Percentiles rank a stretch among this genome's conserved stretches.
Evolutionary conservation across 148 eudicot species (phyloP).

Genomic region (Camellia granthamiana): DNA sequence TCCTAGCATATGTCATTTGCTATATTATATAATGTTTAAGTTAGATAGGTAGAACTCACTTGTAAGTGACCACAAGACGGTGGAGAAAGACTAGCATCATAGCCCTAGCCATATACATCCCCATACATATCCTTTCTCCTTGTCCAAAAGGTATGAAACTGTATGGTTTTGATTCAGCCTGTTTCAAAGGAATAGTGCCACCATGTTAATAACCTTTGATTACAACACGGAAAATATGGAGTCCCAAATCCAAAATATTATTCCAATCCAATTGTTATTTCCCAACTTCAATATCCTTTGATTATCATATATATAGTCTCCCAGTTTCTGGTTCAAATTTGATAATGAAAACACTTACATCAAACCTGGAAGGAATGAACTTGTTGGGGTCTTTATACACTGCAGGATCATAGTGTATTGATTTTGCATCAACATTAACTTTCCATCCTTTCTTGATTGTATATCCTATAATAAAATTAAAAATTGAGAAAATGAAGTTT

Average conservation of each 20-base stretch:
- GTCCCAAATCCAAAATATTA: no score
- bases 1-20: no score
- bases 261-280: no score
- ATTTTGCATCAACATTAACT: slow-evolving; percentile 46
- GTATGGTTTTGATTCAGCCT: slow-evolving; percentile 48
- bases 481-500: not conserved
- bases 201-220: no score
- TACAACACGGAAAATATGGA: no score
- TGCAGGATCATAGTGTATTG: slow-evolving; percentile 46
- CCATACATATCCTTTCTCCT: slow-evolving; percentile 51
- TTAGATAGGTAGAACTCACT: slow-evolving; percentile 14
- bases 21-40: no score
- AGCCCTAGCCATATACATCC: slow-evolving; percentile 40
- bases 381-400: slow-evolving; percentile 31
- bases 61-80: slow-evolving; percentile 45
- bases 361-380: slow-evolving; percentile 44
- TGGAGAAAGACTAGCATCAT: slow-evolving; percentile 55
- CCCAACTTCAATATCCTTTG: no score
- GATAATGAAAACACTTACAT: slow-evolving; percentile 27
- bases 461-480: slow-evolving; percentile 23
- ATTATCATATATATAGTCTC: no score
- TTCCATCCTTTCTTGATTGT: slow-evolving; percentile 52
- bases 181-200: not conserved
- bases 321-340: no score
- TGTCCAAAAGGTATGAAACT: slow-evolving; percentile 51